phyloP scores from a whole-genome alignment of 2,329 filamentous ascomycete species.

The Hymenoscyphus linearis region DNA sequence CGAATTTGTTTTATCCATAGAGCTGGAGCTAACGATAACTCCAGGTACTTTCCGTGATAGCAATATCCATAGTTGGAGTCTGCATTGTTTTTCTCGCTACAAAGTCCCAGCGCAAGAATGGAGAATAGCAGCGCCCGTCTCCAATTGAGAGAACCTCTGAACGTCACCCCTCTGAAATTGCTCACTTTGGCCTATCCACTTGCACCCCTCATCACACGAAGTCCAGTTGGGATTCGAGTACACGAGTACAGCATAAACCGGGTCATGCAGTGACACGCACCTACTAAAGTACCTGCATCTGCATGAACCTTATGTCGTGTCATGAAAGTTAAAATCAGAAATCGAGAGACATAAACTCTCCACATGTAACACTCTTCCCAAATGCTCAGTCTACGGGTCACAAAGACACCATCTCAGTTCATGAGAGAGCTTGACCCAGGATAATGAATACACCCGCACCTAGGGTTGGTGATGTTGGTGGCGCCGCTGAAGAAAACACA shows the following conservation, averaged over 20 bases:
- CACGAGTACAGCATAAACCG: background rate
- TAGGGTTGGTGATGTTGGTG: background rate
- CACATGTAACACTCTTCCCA: background rate
- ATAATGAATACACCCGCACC: background rate
- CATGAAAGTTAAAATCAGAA: background rate
- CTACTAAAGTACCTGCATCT: background rate
- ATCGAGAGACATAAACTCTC: background rate
- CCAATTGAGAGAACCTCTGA: background rate
- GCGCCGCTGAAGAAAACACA: too few relatives aligned
- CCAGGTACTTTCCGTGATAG: conserved; percentile 57
- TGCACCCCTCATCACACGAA: background rate
- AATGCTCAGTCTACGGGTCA: background rate
- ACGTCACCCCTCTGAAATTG: background rate
- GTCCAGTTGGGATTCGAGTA: background rate
- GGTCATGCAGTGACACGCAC: background rate
- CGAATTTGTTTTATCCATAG: background rate
- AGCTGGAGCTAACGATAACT: background rate
- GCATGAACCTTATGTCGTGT: background rate
- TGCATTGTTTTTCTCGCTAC: conserved; percentile 56
- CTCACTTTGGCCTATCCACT: background rate
- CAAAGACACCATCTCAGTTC: background rate
- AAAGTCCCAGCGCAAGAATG: conserved; percentile 28
- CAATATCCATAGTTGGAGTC: conserved; percentile 58
- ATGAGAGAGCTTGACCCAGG: background rate
- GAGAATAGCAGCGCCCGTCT: conserved; percentile 12